Percentiles rank a stretch among this genome's conserved stretches.
Conservation (phyloP, 352 stramenopile species). For the Globisporangium acanthophoron region DNA sequence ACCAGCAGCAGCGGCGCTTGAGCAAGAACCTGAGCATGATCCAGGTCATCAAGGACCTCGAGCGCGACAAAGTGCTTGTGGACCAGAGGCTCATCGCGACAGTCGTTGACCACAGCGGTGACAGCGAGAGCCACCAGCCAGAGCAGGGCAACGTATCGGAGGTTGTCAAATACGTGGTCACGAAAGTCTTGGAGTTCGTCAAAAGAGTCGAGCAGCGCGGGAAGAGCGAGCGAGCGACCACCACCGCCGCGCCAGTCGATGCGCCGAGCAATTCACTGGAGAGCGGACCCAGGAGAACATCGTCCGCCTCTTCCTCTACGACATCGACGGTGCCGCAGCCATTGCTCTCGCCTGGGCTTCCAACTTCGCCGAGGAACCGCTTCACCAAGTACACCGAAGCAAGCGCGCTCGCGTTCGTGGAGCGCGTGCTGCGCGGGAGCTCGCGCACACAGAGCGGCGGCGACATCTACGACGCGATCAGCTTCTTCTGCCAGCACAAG, state of each 20-base stretch:
- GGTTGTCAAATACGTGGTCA: conserved; percentile 57
- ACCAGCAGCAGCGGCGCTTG: conserved; percentile 38
- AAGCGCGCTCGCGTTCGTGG: conserved; percentile 56
- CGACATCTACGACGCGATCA: conserved; percentile 81
- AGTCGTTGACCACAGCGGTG: neutral
- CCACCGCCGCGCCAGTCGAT: neutral
- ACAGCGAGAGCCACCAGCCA: conserved; percentile 12
- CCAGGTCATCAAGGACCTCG: conserved; percentile 76
- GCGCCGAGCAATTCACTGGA: neutral
- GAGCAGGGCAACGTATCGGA: conserved; percentile 41
- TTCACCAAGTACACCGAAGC: conserved; percentile 40
- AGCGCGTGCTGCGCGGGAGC: conserved; percentile 62
- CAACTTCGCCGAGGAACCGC: conserved; percentile 26
- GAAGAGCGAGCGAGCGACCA: neutral
- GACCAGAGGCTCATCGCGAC: conserved; percentile 42
- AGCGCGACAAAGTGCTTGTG: conserved; percentile 56
- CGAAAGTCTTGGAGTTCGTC: conserved; percentile 39
- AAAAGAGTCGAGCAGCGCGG: conserved; percentile 8
- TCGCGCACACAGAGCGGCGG: conserved; percentile 69
- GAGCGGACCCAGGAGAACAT: neutral
- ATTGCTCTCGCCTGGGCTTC: neutral
- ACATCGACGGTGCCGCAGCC: too few species aligned
- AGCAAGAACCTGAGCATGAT: conserved; percentile 67
- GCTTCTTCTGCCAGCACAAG: conserved; percentile 58
- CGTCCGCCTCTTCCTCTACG: neutral